Evolutionary conservation across 495 filamentous ascomycete genomes (phyloP).

Genomic region (Tuber magnatum): DNA sequence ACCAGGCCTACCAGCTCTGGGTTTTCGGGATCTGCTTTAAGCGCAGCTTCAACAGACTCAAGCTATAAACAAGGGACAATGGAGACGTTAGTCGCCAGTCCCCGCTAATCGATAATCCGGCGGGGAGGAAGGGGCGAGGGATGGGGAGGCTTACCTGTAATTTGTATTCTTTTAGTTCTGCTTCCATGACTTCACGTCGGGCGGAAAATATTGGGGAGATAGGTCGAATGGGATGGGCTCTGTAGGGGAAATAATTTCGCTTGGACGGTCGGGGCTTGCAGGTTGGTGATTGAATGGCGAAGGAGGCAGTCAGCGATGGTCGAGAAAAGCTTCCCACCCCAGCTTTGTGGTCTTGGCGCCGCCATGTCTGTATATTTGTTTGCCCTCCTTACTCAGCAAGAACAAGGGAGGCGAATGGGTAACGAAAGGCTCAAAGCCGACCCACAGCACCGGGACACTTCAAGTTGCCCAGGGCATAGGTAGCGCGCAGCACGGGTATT

Average conservation of each 20-base stretch:
- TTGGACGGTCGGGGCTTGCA: neutral
- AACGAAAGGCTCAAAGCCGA: neutral
- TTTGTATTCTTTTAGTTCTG: slow-evolving; percentile 74
- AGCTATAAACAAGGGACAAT: slow-evolving; percentile 50
- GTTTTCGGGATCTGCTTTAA: slow-evolving; percentile 78
- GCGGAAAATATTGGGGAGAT: neutral
- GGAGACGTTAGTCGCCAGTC: slow-evolving; percentile 6
- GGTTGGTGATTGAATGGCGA: neutral
- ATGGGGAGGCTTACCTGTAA: slow-evolving; percentile 55
- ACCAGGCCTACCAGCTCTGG: slow-evolving; percentile 70
- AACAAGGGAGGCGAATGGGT: neutral
- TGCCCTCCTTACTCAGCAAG: neutral
- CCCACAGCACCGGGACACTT: neutral
- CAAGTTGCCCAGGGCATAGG: neutral
- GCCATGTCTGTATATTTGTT: neutral
- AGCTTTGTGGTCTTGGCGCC: neutral
- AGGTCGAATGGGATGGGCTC: neutral
- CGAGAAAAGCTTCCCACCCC: neutral
- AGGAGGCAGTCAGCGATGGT: neutral
- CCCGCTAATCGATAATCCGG: slow-evolving; percentile 3
- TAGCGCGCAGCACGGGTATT: neutral
- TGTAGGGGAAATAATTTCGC: neutral
- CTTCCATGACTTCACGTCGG: slow-evolving; percentile 45
- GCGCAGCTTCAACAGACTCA: slow-evolving; percentile 66
- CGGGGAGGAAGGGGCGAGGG: neutral